Evolutionary conservation across 2,329 filamentous ascomycete species (phyloP).

Genomic region (Hypocreales sp.): DNA sequence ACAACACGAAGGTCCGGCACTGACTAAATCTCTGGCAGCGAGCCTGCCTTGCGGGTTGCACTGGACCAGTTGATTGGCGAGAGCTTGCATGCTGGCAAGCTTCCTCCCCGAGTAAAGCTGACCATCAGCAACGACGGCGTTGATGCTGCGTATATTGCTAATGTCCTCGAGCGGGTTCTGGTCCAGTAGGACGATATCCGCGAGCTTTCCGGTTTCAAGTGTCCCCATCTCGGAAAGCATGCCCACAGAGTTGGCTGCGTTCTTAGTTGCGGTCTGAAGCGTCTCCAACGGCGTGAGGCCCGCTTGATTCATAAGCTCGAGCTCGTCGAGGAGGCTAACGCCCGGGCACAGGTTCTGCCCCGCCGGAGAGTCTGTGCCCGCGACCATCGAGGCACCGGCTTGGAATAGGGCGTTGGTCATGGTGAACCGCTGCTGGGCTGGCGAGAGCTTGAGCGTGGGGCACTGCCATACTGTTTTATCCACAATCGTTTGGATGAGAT

Average conservation of each 20-base stretch:
- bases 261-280: background rate
- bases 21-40: background rate
- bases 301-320: background rate
- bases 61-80: background rate
- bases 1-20: slow-evolving; percentile 1
- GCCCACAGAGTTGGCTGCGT: background rate
- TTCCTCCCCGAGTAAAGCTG: background rate
- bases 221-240: background rate
- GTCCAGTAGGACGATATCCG: background rate
- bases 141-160: background rate
- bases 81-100: background rate
- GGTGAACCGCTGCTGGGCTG: background rate
- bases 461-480: background rate
- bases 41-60: slow-evolving; percentile 2
- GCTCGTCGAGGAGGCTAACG: background rate
- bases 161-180: background rate
- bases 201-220: background rate
- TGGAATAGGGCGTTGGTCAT: background rate
- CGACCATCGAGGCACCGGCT: background rate
- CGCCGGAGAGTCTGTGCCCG: slow-evolving; percentile 1
- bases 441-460: background rate
- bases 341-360: background rate
- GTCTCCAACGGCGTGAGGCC: background rate
- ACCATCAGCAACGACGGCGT: slow-evolving; percentile 1
- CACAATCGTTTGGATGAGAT: background rate